Conservation (phyloP, 2,329 filamentous ascomycete species). For the Blastomyces emzantsi region DNA sequence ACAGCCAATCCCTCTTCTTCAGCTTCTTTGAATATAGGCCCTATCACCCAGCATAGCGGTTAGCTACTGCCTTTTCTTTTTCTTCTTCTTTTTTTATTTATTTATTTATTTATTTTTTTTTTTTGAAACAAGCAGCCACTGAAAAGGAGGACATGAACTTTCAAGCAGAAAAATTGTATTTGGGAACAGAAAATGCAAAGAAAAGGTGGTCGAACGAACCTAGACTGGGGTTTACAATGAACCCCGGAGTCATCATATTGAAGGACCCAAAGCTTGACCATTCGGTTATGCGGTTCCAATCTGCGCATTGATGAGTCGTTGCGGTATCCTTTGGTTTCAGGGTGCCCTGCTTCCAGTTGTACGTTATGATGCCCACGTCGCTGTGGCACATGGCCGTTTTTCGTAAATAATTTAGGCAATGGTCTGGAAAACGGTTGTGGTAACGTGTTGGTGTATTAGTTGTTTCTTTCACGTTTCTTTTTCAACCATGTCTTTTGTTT, state of each 20-base stretch:
- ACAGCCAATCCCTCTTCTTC: neutral
- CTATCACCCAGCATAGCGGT: too few species aligned
- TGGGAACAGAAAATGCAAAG: too few species aligned
- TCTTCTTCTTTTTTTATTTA: too few species aligned
- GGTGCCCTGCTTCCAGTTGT: neutral
- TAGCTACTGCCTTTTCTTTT: too few species aligned
- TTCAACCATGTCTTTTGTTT: too few species aligned
- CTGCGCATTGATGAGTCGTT: constrained; percentile 3
- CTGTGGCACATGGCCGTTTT: constrained; percentile 4
- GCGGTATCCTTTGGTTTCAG: constrained; percentile 1
- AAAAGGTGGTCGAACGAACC: neutral
- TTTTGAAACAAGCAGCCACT: too few species aligned
- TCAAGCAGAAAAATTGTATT: neutral
- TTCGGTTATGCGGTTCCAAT: neutral
- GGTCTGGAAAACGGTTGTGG: neutral
- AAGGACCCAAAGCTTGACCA: neutral
- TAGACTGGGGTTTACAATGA: neutral
- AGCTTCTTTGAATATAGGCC: too few species aligned
- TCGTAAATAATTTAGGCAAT: constrained; percentile 4
- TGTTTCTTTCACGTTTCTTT: neutral
- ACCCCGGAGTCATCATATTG: constrained; percentile 2
- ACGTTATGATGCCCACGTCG: constrained; percentile 3
- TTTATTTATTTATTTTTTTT: too few species aligned
- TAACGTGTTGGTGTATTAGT: neutral
- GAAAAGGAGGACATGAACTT: too few species aligned